Percentiles rank a stretch among this genome's conserved stretches.
phyloP scores from a whole-genome alignment of 495 filamentous ascomycete genomes.

The Lepidopterella palustris region DNA sequence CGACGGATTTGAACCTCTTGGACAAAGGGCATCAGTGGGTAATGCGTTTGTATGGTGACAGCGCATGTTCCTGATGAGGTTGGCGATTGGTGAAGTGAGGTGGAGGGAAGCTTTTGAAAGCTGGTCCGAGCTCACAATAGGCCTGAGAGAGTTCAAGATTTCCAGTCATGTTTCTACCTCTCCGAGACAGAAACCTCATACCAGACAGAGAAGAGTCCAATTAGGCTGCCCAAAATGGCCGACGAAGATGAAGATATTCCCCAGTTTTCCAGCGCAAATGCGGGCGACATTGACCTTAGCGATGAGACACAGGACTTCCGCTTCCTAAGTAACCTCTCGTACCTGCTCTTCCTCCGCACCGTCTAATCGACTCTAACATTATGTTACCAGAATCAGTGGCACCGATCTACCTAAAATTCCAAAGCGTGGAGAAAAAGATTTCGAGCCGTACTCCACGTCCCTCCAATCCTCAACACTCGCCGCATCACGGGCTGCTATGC shows the following conservation, averaged over 20 bases:
- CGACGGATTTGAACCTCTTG: no score
- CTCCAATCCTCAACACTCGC: slow-evolving; percentile 69
- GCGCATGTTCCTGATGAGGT: no score
- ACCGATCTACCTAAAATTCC: slow-evolving; percentile 47
- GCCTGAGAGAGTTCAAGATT: not conserved
- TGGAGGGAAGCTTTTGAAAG: no score
- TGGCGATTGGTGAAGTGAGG: no score
- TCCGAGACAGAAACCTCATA: not conserved
- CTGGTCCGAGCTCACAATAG: no score
- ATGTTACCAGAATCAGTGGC: slow-evolving; percentile 1
- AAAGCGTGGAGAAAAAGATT: slow-evolving; percentile 89
- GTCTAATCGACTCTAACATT: slow-evolving; percentile 10
- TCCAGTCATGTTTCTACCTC: not conserved
- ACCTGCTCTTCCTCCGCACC: slow-evolving; percentile 1
- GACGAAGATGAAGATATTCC: slow-evolving; percentile 40
- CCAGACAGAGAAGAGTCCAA: not conserved
- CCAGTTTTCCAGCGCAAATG: slow-evolving; percentile 9
- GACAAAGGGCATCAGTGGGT: no score
- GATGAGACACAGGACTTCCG: slow-evolving; percentile 90
- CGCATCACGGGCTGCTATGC: slow-evolving; percentile 81
- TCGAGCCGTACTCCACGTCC: slow-evolving; percentile 82
- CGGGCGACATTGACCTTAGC: slow-evolving; percentile 56
- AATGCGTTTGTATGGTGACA: no score
- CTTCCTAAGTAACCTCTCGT: slow-evolving; percentile 59
- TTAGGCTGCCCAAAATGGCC: slow-evolving; percentile 29